Conservation (phyloP, 2,329 filamentous ascomycete genomes). For the Colletotrichum costaricense region DNA sequence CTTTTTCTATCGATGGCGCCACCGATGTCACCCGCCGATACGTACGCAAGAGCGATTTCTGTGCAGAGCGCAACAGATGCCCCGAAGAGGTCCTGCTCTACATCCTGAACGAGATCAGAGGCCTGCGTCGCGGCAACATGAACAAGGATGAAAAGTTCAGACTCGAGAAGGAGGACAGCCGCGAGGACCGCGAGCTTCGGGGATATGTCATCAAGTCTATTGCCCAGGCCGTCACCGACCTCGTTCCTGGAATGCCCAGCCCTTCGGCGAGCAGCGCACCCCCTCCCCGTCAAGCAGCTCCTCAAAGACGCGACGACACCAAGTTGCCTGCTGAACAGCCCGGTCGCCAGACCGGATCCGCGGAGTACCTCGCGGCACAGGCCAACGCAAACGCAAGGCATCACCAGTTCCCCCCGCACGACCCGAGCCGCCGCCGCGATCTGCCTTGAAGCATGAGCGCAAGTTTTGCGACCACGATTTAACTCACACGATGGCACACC, state of each 20-base stretch:
- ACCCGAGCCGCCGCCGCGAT: slow-evolving; percentile 55
- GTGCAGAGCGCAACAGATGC: slow-evolving; percentile 80
- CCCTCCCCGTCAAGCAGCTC: slow-evolving; percentile 38
- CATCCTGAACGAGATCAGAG: slow-evolving; percentile 91
- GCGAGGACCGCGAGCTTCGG: slow-evolving; percentile 80
- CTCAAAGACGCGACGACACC: slow-evolving; percentile 60
- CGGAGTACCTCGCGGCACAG: slow-evolving; percentile 62
- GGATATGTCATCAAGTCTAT: slow-evolving; percentile 80
- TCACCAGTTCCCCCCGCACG: slow-evolving; percentile 54
- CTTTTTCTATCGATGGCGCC: slow-evolving; percentile 90
- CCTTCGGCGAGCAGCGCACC: slow-evolving; percentile 38
- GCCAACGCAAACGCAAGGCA: slow-evolving; percentile 55
- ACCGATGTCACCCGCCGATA: slow-evolving; percentile 76
- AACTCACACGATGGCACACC: background rate
- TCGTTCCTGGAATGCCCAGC: slow-evolving; percentile 63
- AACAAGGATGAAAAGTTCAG: slow-evolving; percentile 86
- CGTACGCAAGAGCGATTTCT: slow-evolving; percentile 78
- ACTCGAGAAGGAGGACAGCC: slow-evolving; percentile 82
- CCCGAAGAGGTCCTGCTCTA: slow-evolving; percentile 92
- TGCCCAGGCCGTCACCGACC: slow-evolving; percentile 76
- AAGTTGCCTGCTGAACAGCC: slow-evolving; percentile 72
- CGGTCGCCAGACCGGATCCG: slow-evolving; percentile 60
- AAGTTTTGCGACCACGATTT: background rate
- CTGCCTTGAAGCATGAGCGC: slow-evolving; percentile 43
- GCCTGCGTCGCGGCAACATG: slow-evolving; percentile 84